Base-by-base conservation (phyloP, 768 basidiomycete genomes). In the Galerina sulciceps region DNA sequence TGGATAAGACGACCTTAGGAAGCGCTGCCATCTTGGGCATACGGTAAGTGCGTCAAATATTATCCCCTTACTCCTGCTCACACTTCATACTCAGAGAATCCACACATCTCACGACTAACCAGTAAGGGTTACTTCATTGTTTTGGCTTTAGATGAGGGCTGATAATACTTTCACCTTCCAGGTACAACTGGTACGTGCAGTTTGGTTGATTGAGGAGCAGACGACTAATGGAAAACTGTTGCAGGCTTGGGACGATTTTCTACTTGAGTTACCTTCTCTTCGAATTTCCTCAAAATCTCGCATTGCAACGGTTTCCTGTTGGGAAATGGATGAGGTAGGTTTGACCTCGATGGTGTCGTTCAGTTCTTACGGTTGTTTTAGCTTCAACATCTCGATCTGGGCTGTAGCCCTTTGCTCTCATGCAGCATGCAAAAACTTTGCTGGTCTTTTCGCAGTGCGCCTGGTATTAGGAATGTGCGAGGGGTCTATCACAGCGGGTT, bases 241-340 rank as follows among this genome's bases (percentile, higher is more conserved):
- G 17, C 34, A 89, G 88, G 89, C 83, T 91, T 8, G 89, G 89
- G 13, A 90, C 89, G 4, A 82, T 90, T 37, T 90, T 90, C 68
- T 91, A 90, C 64, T 68, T 91, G 49, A 83, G 85, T 65, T 90
- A 90, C 64, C 80, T 91, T 10, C 64, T 77, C 9, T 90, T 91
- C 61, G 88, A 90, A 65, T 89, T 87, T 62, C 90, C 89, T 0
- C 90, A 90, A 68, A 90, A 90, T 64, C 71, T 90, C 9, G 86
- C 83, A 0, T 75, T 91, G 5, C 89, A 91, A 62, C 80, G 82
- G 15, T 90, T 89, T 65, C 89, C 89, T 0, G 89, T 91, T 8
- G 89, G 86, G 10, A 89, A 83, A 80, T 91, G 89, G 89, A 88
- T 91, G 85, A 90, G 88, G 89, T 83, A 75, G 55, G 11, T 26